Conservation (phyloP, 129 eudicot species). For the Centrapalus pauciflorus region DNA sequence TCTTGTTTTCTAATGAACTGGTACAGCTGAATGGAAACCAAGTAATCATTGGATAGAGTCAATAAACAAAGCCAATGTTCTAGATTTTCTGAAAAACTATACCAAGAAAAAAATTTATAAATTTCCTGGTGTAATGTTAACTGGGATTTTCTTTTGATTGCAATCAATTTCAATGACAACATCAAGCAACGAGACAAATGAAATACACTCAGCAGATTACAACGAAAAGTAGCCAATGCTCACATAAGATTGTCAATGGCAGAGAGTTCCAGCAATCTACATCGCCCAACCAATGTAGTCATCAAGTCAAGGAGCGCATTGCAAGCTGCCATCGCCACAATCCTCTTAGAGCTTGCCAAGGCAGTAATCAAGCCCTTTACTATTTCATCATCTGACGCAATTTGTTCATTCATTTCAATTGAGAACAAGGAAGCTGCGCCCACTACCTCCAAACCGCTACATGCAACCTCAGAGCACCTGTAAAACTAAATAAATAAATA, state of each 20-base stretch:
- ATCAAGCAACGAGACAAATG: background rate
- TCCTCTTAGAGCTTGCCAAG: constrained; percentile 28
- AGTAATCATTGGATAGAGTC: background rate
- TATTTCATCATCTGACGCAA: constrained; percentile 56
- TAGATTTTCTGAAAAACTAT: background rate
- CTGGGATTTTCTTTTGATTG: background rate
- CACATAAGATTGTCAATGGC: constrained; percentile 57
- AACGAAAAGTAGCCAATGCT: constrained; percentile 30
- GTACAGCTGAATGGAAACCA: background rate
- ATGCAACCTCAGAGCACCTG: constrained; percentile 43
- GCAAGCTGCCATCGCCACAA: constrained; percentile 45
- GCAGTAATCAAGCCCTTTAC: constrained; percentile 46
- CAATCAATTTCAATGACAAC: background rate
- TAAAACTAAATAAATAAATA: background rate
- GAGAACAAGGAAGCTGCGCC: constrained; percentile 61
- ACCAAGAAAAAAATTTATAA: background rate
- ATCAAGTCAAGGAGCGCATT: constrained; percentile 70
- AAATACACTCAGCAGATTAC: background rate
- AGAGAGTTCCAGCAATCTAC: constrained; percentile 39
- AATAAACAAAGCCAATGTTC: background rate
- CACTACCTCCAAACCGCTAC: constrained; percentile 37
- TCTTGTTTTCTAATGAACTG: background rate
- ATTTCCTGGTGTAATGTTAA: background rate
- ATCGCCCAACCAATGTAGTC: constrained; percentile 46
- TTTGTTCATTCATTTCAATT: constrained; percentile 62